Base-by-base conservation (phyloP, 2,329 filamentous ascomycete species). In the Fusarium annulatum region DNA sequence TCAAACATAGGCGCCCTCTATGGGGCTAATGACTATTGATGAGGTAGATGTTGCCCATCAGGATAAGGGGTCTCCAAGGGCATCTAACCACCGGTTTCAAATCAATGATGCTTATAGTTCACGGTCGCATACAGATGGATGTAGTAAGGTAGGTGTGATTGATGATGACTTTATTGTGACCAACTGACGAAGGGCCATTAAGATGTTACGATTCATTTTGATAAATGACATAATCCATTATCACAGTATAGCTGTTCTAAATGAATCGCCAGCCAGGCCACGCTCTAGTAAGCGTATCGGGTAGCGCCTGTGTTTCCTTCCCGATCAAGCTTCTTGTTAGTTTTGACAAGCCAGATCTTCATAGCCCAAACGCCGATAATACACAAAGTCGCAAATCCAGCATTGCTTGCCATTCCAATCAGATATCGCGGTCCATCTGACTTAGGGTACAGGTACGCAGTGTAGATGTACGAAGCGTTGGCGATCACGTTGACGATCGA, bases 381-480 rank as follows among this genome's bases (percentile, higher is more conserved):
- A 11, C 75, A 78, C 53, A 75, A 75, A n/a, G 71, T 64, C 0
- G 77, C 77, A 56, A 80, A 80, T 0, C 60, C 78, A 18, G 78
- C 77, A 23, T 79, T 78, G 49, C 45, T 77, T 2, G 72, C 74
- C 81, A 85, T 84, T 8, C 83, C 84, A 19, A 82, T 84, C 2
- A 82, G 65, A 43, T 85, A 86, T 11, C 82, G 77, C 0, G 85
- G 85, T 2, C 80, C 83, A 23, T 85, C 80, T 26, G 74, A 80
- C 53, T 80, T 77, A 0, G 83, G 83, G 75, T 84, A 86, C 9
- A 86, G 73, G 61, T 86, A 86, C 2, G 84, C 82, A 2, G 84
- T 85, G 79, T 84, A 86, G 28, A 86, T 82, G 67, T 85, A 85
- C 1, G 81, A 83, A 0, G 81, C 82, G 45, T 85, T 86, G 34